Conservation (phyloP, 345 rosid species). For the Carallia pectinifolia region DNA sequence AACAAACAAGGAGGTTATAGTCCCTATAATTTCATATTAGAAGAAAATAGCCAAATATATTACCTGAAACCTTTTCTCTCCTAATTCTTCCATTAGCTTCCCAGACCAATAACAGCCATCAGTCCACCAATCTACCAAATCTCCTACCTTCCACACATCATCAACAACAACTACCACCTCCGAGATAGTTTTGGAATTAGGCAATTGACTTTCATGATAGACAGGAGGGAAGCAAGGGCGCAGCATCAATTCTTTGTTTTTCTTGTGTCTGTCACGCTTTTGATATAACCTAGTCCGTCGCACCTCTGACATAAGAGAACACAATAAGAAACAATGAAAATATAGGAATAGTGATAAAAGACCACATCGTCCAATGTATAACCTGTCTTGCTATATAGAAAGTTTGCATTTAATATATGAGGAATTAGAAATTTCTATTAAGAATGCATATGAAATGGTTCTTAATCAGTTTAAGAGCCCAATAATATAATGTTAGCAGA, state of each 20-base stretch:
- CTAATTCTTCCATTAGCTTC: slow-evolving; percentile 34
- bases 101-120: slow-evolving; percentile 63
- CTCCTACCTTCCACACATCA: slow-evolving; percentile 58
- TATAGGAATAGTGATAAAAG: no score
- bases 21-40: neutral
- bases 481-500: no score
- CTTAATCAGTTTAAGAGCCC: no score
- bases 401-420: neutral
- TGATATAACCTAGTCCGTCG: slow-evolving; percentile 37
- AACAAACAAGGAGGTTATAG: neutral
- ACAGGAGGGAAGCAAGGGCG: slow-evolving; percentile 59
- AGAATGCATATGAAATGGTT: no score
- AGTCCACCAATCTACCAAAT: slow-evolving; percentile 72
- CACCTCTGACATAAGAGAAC: slow-evolving; percentile 29
- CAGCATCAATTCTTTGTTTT: slow-evolving; percentile 40
- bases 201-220: slow-evolving; percentile 37
- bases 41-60: slow-evolving; percentile 1
- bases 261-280: slow-evolving; percentile 19
- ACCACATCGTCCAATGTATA: slow-evolving; percentile 10
- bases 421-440: no score
- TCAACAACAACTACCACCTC: slow-evolving; percentile 40
- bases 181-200: slow-evolving; percentile 24
- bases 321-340: neutral
- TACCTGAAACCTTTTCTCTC: slow-evolving; percentile 43
- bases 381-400: no score